These are phyloP conservation scores for Thelonectria rubi DNA, from an alignment of 2,329 filamentous ascomycete species.

Conservation along the genomic window DNA sequence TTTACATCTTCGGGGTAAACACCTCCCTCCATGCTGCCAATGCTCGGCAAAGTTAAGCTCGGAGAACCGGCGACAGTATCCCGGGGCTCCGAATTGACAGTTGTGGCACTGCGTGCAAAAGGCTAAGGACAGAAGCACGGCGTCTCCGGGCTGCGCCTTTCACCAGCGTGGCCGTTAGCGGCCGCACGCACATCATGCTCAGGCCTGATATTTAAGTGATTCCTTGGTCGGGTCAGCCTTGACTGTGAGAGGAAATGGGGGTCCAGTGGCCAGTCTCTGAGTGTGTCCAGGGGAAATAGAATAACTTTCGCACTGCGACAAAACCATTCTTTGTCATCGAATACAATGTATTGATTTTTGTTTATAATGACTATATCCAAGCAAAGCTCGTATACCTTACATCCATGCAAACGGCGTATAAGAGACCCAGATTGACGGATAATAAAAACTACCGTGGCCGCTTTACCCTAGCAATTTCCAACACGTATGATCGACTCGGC, in stretches of 20 bases:
- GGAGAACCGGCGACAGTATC: conserved; percentile 22
- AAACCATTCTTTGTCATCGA: neutral
- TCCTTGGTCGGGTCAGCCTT: neutral
- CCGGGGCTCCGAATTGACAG: conserved; percentile 20
- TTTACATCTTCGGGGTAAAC: conserved; percentile 9
- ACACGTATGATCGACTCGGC: neutral
- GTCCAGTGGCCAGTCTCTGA: neutral
- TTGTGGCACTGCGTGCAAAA: conserved; percentile 24
- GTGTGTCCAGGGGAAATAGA: no score
- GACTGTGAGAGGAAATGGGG: no score
- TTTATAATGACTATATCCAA: no score
- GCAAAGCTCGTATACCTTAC: no score
- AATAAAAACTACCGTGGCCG: neutral
- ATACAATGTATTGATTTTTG: neutral
- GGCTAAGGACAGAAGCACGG: conserved; percentile 23
- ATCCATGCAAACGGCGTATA: neutral
- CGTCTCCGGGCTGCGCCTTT: conserved; percentile 24
- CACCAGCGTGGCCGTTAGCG: no score
- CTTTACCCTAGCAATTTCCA: neutral
- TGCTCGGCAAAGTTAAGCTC: conserved; percentile 17
- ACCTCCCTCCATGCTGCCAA: conserved; percentile 16
- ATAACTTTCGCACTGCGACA: neutral
- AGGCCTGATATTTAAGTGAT: neutral
- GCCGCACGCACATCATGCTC: conserved; percentile 22
- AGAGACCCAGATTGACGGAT: neutral